These are phyloP conservation scores for Neckera pumila DNA, from an alignment of 225 moss, liverwort and hornwort genomes.

Conservation along the genomic window DNA sequence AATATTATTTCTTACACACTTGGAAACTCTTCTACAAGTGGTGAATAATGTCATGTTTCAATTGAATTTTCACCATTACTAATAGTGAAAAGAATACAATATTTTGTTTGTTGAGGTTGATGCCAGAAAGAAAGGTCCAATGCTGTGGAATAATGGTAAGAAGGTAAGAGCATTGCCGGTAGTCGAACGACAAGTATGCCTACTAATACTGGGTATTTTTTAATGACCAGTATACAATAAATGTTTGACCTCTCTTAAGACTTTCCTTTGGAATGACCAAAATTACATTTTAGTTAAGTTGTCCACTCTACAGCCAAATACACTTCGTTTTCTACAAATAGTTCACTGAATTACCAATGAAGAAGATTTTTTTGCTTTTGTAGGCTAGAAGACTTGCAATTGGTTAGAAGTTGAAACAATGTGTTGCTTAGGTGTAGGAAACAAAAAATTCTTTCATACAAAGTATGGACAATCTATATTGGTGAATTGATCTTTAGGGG, in stretches of 20 bases:
- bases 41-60: not conserved
- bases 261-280: not conserved
- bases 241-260: not conserved
- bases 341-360: not conserved
- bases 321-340: not conserved
- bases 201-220: not conserved
- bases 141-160: not conserved
- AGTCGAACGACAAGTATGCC: accelerated
- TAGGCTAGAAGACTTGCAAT: not conserved
- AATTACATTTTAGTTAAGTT: not conserved
- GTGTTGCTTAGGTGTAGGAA: not conserved
- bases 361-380: not conserved
- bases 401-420: not conserved
- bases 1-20: not conserved
- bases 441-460: not conserved
- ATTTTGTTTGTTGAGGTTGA: not conserved
- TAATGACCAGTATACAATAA: not conserved
- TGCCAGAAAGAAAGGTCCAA: accelerated
- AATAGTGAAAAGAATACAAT: too few species aligned
- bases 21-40: not conserved
- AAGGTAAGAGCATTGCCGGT: not conserved
- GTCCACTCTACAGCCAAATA: accelerated
- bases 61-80: not conserved
- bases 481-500: not conserved
- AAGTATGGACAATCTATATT: not conserved